Conservation (phyloP, 768 basidiomycete genomes). For the Antrodiella citrinella region DNA sequence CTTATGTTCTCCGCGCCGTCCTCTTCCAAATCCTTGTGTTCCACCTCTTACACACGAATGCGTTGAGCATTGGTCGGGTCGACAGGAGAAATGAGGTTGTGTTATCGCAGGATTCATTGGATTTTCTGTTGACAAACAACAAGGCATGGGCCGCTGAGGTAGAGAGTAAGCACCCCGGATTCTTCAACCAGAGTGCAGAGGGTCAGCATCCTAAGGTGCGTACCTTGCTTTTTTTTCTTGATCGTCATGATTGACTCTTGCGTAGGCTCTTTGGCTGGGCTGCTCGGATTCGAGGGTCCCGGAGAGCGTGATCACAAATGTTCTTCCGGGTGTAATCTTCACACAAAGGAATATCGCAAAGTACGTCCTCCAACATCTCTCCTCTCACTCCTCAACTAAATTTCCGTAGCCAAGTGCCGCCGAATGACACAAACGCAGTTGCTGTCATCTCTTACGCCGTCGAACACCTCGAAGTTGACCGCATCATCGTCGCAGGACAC, state of each 20-base stretch:
- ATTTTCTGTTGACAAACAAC: constrained; percentile 49
- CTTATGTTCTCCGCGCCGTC: too few species aligned
- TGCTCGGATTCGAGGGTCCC: constrained; percentile 75
- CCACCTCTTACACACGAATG: too few species aligned
- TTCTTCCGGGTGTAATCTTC: constrained; percentile 65
- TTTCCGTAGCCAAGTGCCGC: constrained; percentile 56
- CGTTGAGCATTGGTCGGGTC: too few species aligned
- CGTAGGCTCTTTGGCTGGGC: constrained; percentile 63
- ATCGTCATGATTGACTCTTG: constrained; percentile 39
- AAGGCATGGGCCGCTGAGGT: constrained; percentile 64
- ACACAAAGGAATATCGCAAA: constrained; percentile 78
- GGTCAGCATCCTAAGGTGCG: constrained; percentile 62
- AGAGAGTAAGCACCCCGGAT: constrained; percentile 43
- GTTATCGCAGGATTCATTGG: too few species aligned
- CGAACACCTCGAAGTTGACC: constrained; percentile 25
- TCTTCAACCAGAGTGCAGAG: constrained; percentile 52
- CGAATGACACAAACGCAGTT: constrained; percentile 60
- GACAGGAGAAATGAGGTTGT: too few species aligned
- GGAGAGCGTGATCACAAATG: constrained; percentile 53
- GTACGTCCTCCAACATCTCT: constrained; percentile 22
- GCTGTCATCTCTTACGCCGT: constrained; percentile 74
- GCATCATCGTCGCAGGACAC: constrained; percentile 10
- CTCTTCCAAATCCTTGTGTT: too few species aligned
- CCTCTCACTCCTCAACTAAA: not conserved
- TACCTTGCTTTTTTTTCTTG: not conserved